A percentile compares a stretch with the other conserved stretches of the same genome.
phyloP scores from a whole-genome alignment of 1,139 yeast species.

The Diutina neorugosa region DNA sequence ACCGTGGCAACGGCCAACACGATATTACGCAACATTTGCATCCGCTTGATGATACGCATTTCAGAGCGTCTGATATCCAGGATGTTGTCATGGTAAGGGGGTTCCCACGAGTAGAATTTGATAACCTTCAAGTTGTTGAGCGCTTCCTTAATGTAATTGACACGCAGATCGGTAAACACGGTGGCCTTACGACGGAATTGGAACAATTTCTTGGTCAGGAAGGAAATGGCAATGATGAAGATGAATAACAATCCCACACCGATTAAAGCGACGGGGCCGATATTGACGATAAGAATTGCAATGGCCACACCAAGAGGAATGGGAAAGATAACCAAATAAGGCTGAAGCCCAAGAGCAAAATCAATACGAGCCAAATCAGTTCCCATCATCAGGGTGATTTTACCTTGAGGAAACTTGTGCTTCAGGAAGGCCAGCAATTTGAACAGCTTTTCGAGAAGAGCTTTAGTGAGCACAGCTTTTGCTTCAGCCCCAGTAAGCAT shows the following conservation, averaged over 20 bases:
- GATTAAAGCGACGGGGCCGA: conserved; percentile 64
- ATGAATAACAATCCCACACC: conserved; percentile 35
- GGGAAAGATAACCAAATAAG: conserved; percentile 51
- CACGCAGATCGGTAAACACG: conserved; percentile 45
- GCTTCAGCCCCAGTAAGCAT: conserved; percentile 57
- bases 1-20: conserved; percentile 42
- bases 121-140: conserved; percentile 54
- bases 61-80: background rate
- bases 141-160: conserved; percentile 50
- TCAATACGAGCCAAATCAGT: conserved; percentile 76
- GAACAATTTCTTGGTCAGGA: conserved; percentile 25
- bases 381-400: conserved; percentile 61
- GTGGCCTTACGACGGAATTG: conserved; percentile 30
- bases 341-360: conserved; percentile 61
- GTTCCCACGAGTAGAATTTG: conserved; percentile 45
- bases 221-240: conserved; percentile 18
- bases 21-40: conserved; percentile 3
- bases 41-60: background rate
- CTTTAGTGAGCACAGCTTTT: conserved; percentile 54
- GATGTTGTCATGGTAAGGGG: conserved; percentile 1
- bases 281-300: conserved; percentile 51
- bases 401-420: conserved; percentile 50
- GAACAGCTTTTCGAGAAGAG: conserved; percentile 55
- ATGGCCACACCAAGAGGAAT: conserved; percentile 49
- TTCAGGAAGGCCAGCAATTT: conserved; percentile 47